Evolutionary conservation across 441 rosid species (phyloP), one percentile per base, ranked within the genome.

Genomic region (Bruguiera hainesii): DNA sequence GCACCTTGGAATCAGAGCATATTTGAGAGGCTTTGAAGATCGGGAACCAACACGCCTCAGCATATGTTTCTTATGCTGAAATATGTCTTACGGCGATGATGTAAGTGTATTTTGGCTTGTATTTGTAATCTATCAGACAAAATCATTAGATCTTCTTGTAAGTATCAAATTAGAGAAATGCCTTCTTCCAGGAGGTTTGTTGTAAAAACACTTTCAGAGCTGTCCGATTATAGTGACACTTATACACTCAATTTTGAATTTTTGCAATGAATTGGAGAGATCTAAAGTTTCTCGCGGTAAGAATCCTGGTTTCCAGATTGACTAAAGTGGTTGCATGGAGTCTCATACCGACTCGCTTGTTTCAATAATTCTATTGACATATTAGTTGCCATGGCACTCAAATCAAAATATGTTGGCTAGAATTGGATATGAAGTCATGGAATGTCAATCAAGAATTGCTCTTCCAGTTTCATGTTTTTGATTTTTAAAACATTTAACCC

Each of bases 11-110:
- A 64, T 85, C 23, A 77, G 79, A 66, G 84, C 90, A 33, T 92
- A 86, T 75, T 73, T 84, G 69, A 82, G 72, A 79, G 95, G 97
- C 64, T 77, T 85, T 53, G 90, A 90, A 78, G 95, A 91, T 57
- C 73, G 85, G 49, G 90, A 87, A 75, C 65, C 75, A 31, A 63
- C 80, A 52, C 76, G 89, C 7, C 79, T 82, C 68, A 83, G 82
- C 52, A 33, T 71, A 42, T 83, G 89, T 67, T 73, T 79, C 66
- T 64, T 70, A 56, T 82, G 90, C 67, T 90, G 84, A 81, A 61
- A 53, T 33, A 56, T 26, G 25, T 59, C 73, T 48, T 71, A 52
- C 57, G 33, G 11, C 50, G 56, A 33, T 56, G 60, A 59, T 35
- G 61, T 33, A 71, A 52, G 53, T 50, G 31, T 67, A 67, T 7